Evolutionary conservation across 2,329 filamentous ascomycete species (phyloP).

Genomic region (Fusarium sacchari): DNA sequence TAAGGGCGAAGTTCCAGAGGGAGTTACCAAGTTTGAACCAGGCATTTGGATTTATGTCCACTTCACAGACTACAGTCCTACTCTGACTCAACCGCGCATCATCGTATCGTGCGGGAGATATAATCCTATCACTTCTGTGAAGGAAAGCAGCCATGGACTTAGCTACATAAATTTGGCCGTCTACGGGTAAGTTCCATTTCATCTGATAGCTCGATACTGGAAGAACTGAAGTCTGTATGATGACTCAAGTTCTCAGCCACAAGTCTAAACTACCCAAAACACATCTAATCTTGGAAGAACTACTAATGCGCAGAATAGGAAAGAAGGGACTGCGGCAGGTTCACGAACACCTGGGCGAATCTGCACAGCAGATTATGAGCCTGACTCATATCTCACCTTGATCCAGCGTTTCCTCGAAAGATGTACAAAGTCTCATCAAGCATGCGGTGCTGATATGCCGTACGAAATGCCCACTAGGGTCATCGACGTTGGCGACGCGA

Average conservation of each 20-base stretch:
- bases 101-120: neutral
- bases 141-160: neutral
- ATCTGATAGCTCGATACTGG: fast-evolving
- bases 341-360: neutral
- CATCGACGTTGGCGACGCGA: neutral
- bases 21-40: neutral
- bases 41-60: conserved; percentile 9
- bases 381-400: neutral
- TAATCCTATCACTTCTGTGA: neutral
- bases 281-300: neutral
- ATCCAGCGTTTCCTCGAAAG: neutral
- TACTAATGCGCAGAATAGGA: neutral
- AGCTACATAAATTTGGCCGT: neutral
- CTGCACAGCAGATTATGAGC: neutral
- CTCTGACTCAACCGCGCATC: neutral
- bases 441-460: neutral
- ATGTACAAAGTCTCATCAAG: neutral
- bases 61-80: neutral
- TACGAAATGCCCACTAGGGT: conserved; percentile 8
- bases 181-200: neutral
- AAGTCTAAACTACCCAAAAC: neutral
- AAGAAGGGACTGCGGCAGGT: neutral
- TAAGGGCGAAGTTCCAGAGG: neutral
- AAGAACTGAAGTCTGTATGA: neutral
- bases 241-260: neutral